These are phyloP conservation scores for Diutina pseudorugosa DNA, from an alignment of 1,139 yeast genomes.

Conservation along the genomic window DNA sequence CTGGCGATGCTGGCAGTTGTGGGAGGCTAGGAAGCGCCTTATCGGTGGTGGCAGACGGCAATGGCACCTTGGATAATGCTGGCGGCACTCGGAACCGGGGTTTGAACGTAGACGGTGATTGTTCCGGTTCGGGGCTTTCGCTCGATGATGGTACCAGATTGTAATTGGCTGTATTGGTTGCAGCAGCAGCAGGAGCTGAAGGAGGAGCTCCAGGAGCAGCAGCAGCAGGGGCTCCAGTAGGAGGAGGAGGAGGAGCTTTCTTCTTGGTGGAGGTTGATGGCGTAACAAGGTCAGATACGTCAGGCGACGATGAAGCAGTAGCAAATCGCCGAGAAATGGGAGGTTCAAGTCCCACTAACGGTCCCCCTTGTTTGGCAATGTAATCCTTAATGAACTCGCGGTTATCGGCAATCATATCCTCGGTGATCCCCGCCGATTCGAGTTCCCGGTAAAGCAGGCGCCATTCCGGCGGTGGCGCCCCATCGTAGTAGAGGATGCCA, in stretches of 20 bases:
- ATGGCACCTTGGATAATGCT: constrained; percentile 7
- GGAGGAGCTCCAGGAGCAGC: no score
- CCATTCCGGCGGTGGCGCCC: constrained; percentile 81
- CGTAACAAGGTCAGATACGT: neutral
- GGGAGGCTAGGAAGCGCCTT: constrained; percentile 6
- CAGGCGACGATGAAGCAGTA: neutral
- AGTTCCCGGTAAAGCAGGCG: constrained; percentile 60
- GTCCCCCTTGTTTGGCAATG: constrained; percentile 69
- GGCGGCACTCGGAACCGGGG: constrained; percentile 20
- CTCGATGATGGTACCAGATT: constrained; percentile 5
- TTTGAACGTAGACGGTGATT: constrained; percentile 5
- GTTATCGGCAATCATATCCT: constrained; percentile 84
- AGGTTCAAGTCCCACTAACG: constrained; percentile 75
- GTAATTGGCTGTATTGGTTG: constrained; percentile 4
- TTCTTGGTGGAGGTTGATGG: constrained; percentile 13
- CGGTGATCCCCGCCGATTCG: constrained; percentile 70
- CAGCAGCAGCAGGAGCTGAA: constrained; percentile 20
- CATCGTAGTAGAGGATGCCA: constrained; percentile 63
- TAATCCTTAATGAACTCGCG: constrained; percentile 72
- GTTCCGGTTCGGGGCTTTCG: neutral
- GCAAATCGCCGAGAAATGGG: constrained; percentile 57
- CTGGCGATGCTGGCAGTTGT: constrained; percentile 4
- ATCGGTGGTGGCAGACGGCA: constrained; percentile 6
- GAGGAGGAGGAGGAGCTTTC: constrained; percentile 36
- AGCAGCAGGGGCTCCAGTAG: no score